phyloP scores from a whole-genome alignment of 805 yeast species.

The Zygosaccharomyces bailii region DNA sequence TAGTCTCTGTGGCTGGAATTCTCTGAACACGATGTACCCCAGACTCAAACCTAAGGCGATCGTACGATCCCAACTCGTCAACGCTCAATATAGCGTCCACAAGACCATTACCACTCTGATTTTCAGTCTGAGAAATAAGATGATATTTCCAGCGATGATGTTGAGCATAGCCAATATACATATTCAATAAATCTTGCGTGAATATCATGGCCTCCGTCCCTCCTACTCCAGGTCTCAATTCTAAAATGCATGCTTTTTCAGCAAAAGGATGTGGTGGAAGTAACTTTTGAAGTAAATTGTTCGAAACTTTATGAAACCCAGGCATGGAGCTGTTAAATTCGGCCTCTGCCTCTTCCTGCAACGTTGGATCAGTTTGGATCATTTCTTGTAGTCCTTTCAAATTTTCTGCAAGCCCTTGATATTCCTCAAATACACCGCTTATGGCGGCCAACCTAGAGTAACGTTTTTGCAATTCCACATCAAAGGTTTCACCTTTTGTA shows the following conservation, averaged over 20 bases:
- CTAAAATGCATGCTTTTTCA: conserved; percentile 75
- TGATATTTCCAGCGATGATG: conserved; percentile 63
- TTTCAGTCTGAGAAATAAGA: conserved; percentile 53
- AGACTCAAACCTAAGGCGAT: conserved; percentile 72
- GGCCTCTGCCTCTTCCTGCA: conserved; percentile 55
- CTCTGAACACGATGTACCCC: conserved; percentile 97
- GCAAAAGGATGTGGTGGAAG: conserved; percentile 76
- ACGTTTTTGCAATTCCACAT: conserved; percentile 47
- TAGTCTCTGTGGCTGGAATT: conserved; percentile 87
- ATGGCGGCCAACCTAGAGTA: conserved; percentile 45
- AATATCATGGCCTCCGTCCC: conserved; percentile 91
- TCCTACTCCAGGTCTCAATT: conserved; percentile 93
- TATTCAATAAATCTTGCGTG: conserved; percentile 69
- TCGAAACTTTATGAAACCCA: conserved; percentile 41
- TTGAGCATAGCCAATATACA: conserved; percentile 76
- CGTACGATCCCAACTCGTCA: conserved; percentile 74
- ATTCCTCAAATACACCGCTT: conserved; percentile 42
- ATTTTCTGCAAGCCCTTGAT: conserved; percentile 33
- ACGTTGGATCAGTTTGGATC: conserved; percentile 28
- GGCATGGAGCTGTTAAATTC: conserved; percentile 55
- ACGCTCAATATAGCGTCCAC: conserved; percentile 73
- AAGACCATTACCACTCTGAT: conserved; percentile 62
- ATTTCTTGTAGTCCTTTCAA: conserved; percentile 37
- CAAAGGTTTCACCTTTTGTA: conserved; percentile 43
- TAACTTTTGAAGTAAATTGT: conserved; percentile 51